Base-by-base conservation (phyloP, 441 rosid species). In the Cnidoscolus chayamansa region DNA sequence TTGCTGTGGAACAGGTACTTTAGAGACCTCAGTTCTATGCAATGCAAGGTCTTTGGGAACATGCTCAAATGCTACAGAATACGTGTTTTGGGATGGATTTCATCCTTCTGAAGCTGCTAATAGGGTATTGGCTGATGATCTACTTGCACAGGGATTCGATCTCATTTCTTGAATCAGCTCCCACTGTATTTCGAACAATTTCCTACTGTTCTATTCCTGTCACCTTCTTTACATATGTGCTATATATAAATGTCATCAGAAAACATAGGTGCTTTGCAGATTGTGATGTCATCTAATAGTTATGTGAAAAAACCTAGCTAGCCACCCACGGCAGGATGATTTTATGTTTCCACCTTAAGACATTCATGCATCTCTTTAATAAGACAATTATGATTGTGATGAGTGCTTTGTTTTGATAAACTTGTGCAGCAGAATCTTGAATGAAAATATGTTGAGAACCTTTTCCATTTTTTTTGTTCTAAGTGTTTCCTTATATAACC, bases 71-170 rank as follows among this genome's bases (percentile, higher is more conserved):
- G 75, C 75, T 54, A 89, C 97, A 71, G 70, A 75, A 31, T 95
- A 63, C 30, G 63, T 72, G 69, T 93, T 93, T 72, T 93, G 97
- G 95, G 97, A 93, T 74, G 97, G 94, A 70, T 93, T 93, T 81
- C 97, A 93, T 83, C 93, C 97, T 66, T 81, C 98, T 25, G 94
- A 96, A 89, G 91, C 97, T n/a, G 88, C 95, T 63, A 90, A 96
- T 84, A 78, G 82, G 81, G 81, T 83, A 72, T 67, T 93, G 80
- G 97, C 96, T 70, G 87, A 84, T 43, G 71, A 78, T 76, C 86
- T 96, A 76, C 82, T 93, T 68, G 76, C 79, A 68, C 93, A 93
- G 62, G 99, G 99, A 74, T 63, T 90, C 47, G 78, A 84, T 73
- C 97, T 93, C 72, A 85, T 91, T 76, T 85, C 93, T 76, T 94